A percentile compares a stretch with the other conserved stretches of the same genome.
These are phyloP conservation scores for Hymenoscyphus repandus DNA, from an alignment of 2,329 filamentous ascomycete species.

Conservation along the genomic window DNA sequence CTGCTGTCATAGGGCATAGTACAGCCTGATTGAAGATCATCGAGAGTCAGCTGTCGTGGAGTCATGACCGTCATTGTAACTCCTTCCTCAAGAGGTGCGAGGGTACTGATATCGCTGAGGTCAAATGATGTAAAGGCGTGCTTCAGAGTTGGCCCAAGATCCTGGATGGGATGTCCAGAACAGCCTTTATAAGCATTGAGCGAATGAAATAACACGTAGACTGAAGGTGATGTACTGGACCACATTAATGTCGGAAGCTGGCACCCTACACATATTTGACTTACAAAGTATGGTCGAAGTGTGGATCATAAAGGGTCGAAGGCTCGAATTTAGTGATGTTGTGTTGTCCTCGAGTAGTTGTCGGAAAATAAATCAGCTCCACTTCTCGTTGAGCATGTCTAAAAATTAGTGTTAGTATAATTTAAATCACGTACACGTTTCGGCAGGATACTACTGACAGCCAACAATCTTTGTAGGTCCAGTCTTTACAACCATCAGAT, in stretches of 20 bases:
- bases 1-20: neutral
- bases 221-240: constrained; percentile 1
- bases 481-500: neutral
- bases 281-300: constrained; percentile 1
- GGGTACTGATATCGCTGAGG: neutral
- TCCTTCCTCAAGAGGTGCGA: neutral
- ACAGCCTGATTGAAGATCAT: neutral
- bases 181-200: neutral
- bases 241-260: neutral
- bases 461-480: neutral
- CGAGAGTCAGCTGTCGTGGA: neutral
- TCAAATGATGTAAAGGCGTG: neutral
- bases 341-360: neutral
- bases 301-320: constrained; percentile 11
- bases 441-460: neutral
- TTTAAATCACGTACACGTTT: neutral
- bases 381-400: neutral
- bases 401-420: neutral
- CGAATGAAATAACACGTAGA: neutral
- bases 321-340: constrained; percentile 8
- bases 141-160: neutral
- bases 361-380: constrained; percentile 15
- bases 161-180: neutral
- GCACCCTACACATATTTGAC: neutral
- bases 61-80: neutral